phyloP scores from a whole-genome alignment of 2,329 filamentous ascomycete genomes.

The Fusarium xyrophilum region DNA sequence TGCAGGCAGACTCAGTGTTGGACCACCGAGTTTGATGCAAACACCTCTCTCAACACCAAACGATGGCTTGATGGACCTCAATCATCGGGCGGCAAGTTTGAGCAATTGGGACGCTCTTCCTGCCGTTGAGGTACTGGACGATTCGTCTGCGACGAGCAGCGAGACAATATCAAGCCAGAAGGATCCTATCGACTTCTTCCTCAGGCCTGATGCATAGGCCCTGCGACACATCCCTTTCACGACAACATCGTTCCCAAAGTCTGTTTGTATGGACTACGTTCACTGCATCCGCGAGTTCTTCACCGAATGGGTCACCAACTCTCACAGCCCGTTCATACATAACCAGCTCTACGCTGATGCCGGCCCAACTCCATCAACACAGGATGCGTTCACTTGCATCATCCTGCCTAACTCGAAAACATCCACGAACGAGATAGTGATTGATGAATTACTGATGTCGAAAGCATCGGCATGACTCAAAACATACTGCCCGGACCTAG shows the following conservation, averaged over 20 bases:
- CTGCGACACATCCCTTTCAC: constrained; percentile 4
- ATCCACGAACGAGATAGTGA: neutral
- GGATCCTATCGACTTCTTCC: neutral
- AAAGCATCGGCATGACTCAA: neutral
- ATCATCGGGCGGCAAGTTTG: constrained; percentile 1
- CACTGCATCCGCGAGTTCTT: neutral
- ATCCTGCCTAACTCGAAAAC: neutral
- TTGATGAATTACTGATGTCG: neutral
- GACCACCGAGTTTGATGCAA: neutral
- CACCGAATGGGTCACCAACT: neutral
- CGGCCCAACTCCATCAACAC: neutral
- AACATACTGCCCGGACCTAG: fast-evolving
- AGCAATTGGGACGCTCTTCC: neutral
- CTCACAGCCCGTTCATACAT: constrained; percentile 11
- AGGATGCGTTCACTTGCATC: constrained; percentile 5
- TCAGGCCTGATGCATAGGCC: neutral
- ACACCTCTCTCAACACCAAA: neutral
- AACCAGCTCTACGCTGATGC: constrained; percentile 8
- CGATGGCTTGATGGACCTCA: neutral
- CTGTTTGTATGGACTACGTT: constrained; percentile 6
- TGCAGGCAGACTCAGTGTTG: neutral
- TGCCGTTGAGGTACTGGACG: neutral
- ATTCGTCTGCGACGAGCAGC: neutral
- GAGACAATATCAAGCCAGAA: neutral
- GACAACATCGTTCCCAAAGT: neutral